phyloP scores from a whole-genome alignment of 192 early-diverging fungal genomes.

The Mortierella alpina region DNA sequence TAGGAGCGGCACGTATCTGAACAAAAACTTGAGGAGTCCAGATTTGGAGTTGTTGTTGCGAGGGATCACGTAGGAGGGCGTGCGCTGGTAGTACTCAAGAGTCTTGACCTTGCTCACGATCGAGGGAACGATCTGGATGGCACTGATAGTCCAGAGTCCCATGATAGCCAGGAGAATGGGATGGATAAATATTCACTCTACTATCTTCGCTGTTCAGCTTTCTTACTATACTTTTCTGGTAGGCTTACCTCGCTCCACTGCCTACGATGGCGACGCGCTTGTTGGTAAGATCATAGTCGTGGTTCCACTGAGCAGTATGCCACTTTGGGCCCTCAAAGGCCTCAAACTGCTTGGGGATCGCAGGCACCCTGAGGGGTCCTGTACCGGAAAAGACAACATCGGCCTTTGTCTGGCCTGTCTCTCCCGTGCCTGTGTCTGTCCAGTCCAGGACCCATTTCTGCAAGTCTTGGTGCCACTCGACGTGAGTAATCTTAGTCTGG shows the following conservation, averaged over 20 bases:
- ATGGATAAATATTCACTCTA: no score
- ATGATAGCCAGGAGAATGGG: background rate
- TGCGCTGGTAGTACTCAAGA: conserved; percentile 49
- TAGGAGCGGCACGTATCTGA: conserved; percentile 50
- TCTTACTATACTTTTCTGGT: background rate
- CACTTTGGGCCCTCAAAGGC: conserved; percentile 40
- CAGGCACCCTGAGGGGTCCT: conserved; percentile 59
- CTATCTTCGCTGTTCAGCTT: background rate
- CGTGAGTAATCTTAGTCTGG: conserved; percentile 48
- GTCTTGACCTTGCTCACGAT: conserved; percentile 40
- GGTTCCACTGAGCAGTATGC: conserved; percentile 52
- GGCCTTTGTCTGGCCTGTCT: conserved; percentile 4
- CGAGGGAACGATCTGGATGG: conserved; percentile 47
- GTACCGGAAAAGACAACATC: conserved; percentile 55
- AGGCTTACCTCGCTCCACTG: conserved; percentile 40
- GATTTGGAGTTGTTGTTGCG: conserved; percentile 37
- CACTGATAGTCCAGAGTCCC: conserved; percentile 6
- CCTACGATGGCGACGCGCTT: conserved; percentile 37
- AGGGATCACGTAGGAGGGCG: conserved; percentile 37
- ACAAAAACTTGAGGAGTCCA: conserved; percentile 39
- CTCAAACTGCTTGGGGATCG: conserved; percentile 57
- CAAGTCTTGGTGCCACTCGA: conserved; percentile 40
- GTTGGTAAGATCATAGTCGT: conserved; percentile 30
- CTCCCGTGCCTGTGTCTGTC: conserved; percentile 21
- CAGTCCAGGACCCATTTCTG: conserved; percentile 49